Percentiles rank a stretch among this genome's conserved stretches.
Evolutionary conservation across 78 protist genomes (phyloP).

Genomic region (Monosiga brevicollis): DNA sequence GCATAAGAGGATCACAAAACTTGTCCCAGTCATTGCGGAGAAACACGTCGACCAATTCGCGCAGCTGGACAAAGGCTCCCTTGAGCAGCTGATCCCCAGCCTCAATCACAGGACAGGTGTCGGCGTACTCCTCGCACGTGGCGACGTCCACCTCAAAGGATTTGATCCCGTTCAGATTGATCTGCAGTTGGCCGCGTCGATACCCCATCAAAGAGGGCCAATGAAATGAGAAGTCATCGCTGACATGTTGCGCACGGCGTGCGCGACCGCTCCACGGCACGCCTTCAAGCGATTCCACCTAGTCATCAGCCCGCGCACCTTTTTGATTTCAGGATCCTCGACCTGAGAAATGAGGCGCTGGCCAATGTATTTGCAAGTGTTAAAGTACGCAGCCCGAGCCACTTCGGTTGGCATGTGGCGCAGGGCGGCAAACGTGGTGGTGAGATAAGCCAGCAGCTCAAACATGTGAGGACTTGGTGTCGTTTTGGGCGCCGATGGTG

Average conservation of each 20-base stretch:
- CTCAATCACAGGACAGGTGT: not conserved
- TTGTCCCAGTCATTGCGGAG: not conserved
- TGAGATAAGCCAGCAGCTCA: not conserved
- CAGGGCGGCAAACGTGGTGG: not conserved
- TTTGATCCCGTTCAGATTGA: not conserved
- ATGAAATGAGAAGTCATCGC: not conserved
- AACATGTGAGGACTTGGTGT: not conserved
- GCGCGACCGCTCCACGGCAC: not conserved
- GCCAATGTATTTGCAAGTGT: not conserved
- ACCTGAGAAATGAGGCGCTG: not conserved
- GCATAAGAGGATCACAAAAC: not conserved
- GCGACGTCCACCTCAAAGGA: not conserved
- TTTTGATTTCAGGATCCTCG: not conserved
- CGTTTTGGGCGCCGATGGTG: not conserved
- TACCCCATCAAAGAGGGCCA: not conserved
- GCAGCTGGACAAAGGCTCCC: not conserved
- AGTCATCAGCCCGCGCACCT: not conserved
- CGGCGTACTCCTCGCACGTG: not conserved
- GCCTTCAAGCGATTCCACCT: not conserved
- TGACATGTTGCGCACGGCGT: not conserved
- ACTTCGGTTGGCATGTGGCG: not conserved
- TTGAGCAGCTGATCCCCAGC: not conserved
- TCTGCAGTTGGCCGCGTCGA: not conserved
- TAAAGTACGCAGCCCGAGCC: not conserved
- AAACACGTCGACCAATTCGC: not conserved